A percentile compares a stretch with the other conserved stretches of the same genome.
Conservation (phyloP, 2,329 filamentous ascomycete species). For the Aspergillus amoenus region DNA sequence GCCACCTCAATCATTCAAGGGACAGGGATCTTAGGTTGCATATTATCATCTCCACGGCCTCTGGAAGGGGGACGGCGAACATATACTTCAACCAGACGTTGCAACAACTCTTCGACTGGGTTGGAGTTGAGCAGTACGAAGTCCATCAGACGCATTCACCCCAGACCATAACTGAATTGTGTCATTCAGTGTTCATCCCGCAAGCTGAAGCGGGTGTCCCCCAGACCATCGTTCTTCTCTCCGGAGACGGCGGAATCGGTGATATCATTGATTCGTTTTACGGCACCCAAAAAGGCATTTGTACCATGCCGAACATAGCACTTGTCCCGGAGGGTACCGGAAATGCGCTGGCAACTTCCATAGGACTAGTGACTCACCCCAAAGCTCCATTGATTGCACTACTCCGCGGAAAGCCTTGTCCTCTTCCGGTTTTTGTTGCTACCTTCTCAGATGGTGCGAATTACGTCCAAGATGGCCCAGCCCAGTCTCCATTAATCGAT, state of each 20-base stretch:
- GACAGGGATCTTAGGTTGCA: slow-evolving; percentile 40
- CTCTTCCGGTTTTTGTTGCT: slow-evolving; percentile 64
- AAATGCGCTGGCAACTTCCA: slow-evolving; percentile 46
- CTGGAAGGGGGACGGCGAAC: slow-evolving; percentile 60
- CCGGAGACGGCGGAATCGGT: slow-evolving; percentile 82
- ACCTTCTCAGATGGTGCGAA: slow-evolving; percentile 60
- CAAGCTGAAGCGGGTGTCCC: slow-evolving; percentile 47
- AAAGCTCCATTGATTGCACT: slow-evolving; percentile 56
- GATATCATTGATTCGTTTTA: slow-evolving; percentile 73
- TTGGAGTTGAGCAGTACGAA: slow-evolving; percentile 51
- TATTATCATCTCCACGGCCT: slow-evolving; percentile 66
- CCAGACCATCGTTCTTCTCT: slow-evolving; percentile 73
- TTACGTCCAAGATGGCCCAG: slow-evolving; percentile 45
- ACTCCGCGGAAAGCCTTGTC: slow-evolving; percentile 54
- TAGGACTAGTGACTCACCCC: slow-evolving; percentile 28
- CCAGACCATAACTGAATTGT: slow-evolving; percentile 65
- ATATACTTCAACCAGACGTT: slow-evolving; percentile 58
- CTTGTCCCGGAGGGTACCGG: slow-evolving; percentile 55
- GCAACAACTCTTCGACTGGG: slow-evolving; percentile 52
- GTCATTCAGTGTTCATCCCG: slow-evolving; percentile 49
- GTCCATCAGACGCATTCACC: slow-evolving; percentile 64
- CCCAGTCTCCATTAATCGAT: slow-evolving; percentile 33
- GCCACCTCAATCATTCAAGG: slow-evolving; percentile 17
- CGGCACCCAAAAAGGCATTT: slow-evolving; percentile 19
- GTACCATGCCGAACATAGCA: slow-evolving; percentile 55